Base-by-base conservation (phyloP, 345 rosid species). In the Corchorus capsularis region DNA sequence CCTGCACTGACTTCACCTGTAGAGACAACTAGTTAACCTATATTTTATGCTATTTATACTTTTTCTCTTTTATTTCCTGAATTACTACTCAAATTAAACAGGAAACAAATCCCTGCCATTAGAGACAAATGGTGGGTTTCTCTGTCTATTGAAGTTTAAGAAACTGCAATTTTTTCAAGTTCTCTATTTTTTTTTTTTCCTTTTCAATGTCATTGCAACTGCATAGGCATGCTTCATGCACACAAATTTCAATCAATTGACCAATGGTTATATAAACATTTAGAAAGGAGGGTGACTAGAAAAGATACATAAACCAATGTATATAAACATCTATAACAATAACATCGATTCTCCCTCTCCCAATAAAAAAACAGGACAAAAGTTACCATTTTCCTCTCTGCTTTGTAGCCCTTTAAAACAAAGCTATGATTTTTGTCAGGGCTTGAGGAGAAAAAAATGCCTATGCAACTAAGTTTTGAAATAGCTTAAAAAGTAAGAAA, bases 1-100 rank as follows among this genome's bases (percentile, higher is more conserved):
- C 81, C 41, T 88, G 85, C 16, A 68, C 80, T 76, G 83, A 72
- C 89, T 91, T 95, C 79, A 90, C 87, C 99, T 95, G 84, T 57
- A 81, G 35, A 71, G 46, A 70, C 9, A 61, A 73, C 65, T 55
- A 27, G 46, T 52, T 69, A 69, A 50, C 27, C 10, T 10, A 4
- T 20, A 35, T 17, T 73, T 57, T 54, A 20, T 27, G 16, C 63
- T 43, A 27, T 73, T 59, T 10, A 1, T 32, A 19, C 59, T 59
- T 19, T 39, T 56, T 37, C 34, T 35, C 34, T 52, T 53, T 71
- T 71, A 5, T 39, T 56, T 71, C n/a, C 47, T n/a, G 50, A 71
- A 71, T 55, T 16, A 41, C 37, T 39, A 12, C 75, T 37, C 20
- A 41, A 55, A 14, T 46, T 15, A 41, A 54, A 55, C 65, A 20